Base-by-base conservation (phyloP, 305 asterid genomes). In the Salvia sclarea region DNA sequence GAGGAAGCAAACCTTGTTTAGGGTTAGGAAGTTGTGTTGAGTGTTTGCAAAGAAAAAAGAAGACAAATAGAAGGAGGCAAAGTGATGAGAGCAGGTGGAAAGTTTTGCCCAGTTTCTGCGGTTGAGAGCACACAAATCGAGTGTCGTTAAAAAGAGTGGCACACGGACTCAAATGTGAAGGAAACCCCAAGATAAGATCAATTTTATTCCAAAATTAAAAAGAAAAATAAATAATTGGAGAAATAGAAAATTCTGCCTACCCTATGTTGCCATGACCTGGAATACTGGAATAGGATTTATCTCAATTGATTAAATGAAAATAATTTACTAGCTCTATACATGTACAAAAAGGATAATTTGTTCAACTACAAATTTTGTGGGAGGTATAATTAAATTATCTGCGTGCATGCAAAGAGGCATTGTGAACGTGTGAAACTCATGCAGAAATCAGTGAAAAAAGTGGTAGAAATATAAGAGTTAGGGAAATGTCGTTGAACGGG, bases 401-500 rank as follows among this genome's bases (percentile, higher is more conserved):
- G 8, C 17, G 56, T 21, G 63, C 43, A 35, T 37, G 72, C 37
- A 67, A 52, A 33, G 3, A 75, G 10, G 12, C 16, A 14, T 72
- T 61, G n/a, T 14, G 43, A 53, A 40, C 13, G 38, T 61, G 28
- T 63, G 44, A 44, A 57, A 58, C 40, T 54, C 21, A 62, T 53
- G 66, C 55, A 30, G 24, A 72, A 13, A 38, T 66, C 4, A 20
- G 68, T 70, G 60, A 58, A 55, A 30, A 54, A 49, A 22, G 52
- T n/a, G 64, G 35, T 52, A 20, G 38, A 38, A 8, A 40, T 9
- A 49, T n/a, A 68, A 68, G 69, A 60, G 44, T 75, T 73, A 16
- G 77, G 82, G 77, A 85, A 84, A 72, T 86, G 93, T 83, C 85
- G 89, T 88, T 83, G 88, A 84, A 86, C 12, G 40, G 75, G 86